These are phyloP conservation scores for Podila horticola DNA, from an alignment of 192 early-diverging fungal genomes.

Conservation along the genomic window DNA sequence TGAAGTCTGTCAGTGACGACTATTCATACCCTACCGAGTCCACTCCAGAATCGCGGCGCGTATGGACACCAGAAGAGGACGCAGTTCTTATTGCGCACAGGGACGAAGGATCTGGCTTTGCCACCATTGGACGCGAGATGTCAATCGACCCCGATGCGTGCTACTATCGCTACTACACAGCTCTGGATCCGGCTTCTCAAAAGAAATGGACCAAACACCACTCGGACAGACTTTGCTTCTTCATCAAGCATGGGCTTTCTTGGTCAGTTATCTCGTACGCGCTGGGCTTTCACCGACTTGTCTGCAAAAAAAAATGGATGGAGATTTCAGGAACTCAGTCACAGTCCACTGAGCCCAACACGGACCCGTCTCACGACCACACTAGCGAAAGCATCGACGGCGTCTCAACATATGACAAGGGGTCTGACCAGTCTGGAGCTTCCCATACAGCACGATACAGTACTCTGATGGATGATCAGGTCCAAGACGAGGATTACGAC, in stretches of 20 bases:
- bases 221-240: constrained; percentile 21
- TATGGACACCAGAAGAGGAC: constrained; percentile 40
- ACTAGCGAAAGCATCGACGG: background rate
- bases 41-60: background rate
- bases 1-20: constrained; percentile 1
- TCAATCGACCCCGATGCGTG: background rate
- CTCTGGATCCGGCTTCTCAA: background rate
- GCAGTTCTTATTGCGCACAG: constrained; percentile 1
- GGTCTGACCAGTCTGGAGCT: background rate
- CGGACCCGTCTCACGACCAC: background rate
- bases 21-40: background rate
- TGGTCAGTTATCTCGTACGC: constrained; percentile 15
- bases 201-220: constrained; percentile 18
- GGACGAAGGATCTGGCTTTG: constrained; percentile 3
- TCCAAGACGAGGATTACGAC: background rate
- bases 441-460: background rate
- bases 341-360: background rate
- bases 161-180: constrained; percentile 9
- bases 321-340: background rate
- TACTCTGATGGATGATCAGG: background rate
- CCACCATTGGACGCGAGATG: constrained; percentile 8
- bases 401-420: background rate
- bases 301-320: constrained; percentile 25
- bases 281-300: constrained; percentile 18
- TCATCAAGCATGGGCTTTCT: constrained; percentile 20